A percentile compares a stretch with the other conserved stretches of the same genome.
These are phyloP conservation scores for Fusarium annulatum DNA, from an alignment of 2,329 filamentous ascomycete species.

Conservation along the genomic window DNA sequence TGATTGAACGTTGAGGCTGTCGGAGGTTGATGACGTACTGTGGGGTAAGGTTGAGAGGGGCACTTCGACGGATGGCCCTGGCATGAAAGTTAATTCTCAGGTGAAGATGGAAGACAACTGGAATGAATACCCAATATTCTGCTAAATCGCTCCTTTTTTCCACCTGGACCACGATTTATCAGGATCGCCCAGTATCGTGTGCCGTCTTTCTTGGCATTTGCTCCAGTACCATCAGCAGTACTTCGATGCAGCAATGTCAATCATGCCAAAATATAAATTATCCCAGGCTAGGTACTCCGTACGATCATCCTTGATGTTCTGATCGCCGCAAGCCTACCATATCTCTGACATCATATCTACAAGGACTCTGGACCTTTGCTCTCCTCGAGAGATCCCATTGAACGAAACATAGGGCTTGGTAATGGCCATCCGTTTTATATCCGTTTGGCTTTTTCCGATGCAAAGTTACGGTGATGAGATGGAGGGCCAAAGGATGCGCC, in stretches of 20 bases:
- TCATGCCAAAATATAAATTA: background rate
- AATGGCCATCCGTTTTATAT: background rate
- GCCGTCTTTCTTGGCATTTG: background rate
- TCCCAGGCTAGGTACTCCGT: background rate
- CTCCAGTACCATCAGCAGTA: background rate
- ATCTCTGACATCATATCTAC: constrained; percentile 34
- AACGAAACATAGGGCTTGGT: background rate
- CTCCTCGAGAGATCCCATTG: background rate
- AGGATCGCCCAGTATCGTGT: background rate
- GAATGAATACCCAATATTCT: constrained; percentile 1
- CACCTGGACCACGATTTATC: background rate
- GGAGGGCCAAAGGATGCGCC: background rate
- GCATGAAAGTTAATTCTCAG: background rate
- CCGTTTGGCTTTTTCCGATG: background rate
- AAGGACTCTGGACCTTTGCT: background rate
- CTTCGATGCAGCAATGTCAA: background rate
- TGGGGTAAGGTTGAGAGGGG: constrained; percentile 33
- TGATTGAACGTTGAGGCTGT: constrained; percentile 1
- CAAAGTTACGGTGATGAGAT: background rate
- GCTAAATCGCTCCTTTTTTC: background rate
- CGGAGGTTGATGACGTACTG: constrained; percentile 37
- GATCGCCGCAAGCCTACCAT: background rate
- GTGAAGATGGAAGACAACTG: background rate
- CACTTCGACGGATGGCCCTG: background rate
- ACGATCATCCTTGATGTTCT: background rate